A percentile compares a stretch with the other conserved stretches of the same genome.
Evolutionary conservation across 2,329 filamentous ascomycete genomes (phyloP).

Genomic region (Trichoderma arundinaceum): DNA sequence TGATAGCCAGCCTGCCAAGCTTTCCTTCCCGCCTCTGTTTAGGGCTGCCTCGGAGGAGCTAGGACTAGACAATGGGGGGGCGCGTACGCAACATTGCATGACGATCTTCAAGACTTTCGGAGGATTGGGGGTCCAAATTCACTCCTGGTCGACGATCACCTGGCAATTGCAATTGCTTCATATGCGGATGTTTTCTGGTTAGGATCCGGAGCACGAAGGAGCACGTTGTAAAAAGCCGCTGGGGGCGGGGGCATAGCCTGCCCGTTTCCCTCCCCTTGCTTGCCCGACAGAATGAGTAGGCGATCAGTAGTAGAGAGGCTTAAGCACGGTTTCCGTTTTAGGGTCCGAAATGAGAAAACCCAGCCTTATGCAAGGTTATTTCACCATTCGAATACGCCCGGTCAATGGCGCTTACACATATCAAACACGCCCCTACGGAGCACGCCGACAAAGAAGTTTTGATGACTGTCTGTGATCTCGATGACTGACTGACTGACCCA

Average conservation of each 20-base stretch:
- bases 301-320: background rate
- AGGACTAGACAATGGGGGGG: background rate
- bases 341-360: background rate
- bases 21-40: background rate
- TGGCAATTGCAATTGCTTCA: background rate
- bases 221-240: background rate
- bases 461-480: no score
- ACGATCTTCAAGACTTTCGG: background rate
- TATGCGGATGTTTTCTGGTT: background rate
- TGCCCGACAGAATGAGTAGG: background rate
- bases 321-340: background rate
- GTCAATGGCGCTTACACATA: conserved; percentile 1
- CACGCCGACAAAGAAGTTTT: conserved; percentile 1
- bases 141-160: background rate
- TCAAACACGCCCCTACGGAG: background rate
- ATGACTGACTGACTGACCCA: no score
- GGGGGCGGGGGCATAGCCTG: background rate
- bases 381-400: background rate
- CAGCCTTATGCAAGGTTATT: background rate
- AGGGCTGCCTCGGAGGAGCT: background rate
- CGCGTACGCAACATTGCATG: background rate
- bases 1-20: background rate
- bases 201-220: background rate
- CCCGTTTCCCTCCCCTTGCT: background rate
- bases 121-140: background rate